phyloP scores from a whole-genome alignment of 2,329 filamentous ascomycete genomes.

The Beauveria bassiana region DNA sequence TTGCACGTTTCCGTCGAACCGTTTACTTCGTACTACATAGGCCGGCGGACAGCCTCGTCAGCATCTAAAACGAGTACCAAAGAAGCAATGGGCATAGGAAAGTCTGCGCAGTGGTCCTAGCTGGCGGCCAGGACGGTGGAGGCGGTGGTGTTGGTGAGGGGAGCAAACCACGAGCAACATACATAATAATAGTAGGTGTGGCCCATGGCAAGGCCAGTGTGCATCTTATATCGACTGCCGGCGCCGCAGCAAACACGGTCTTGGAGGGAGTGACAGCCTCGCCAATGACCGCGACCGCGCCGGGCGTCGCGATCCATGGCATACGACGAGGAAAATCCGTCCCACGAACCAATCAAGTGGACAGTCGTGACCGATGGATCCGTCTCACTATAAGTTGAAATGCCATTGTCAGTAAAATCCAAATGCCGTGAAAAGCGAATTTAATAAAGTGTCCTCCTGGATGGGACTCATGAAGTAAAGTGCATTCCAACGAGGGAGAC shows the following conservation, averaged over 20 bases:
- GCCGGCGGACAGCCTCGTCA: slow-evolving; percentile 8
- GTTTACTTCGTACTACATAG: slow-evolving; percentile 71
- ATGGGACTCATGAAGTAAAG: not conserved
- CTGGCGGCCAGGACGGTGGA: not conserved
- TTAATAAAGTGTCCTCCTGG: slow-evolving; percentile 14
- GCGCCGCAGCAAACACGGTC: slow-evolving; percentile 79
- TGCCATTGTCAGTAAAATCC: slow-evolving; percentile 14
- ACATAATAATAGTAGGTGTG: slow-evolving; percentile 95
- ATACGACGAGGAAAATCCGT: slow-evolving; percentile 79
- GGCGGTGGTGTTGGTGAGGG: slow-evolving; percentile 10
- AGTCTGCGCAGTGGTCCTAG: slow-evolving; percentile 6
- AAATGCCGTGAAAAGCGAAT: slow-evolving; percentile 13
- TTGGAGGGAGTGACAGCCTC: slow-evolving; percentile 78
- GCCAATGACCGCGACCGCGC: slow-evolving; percentile 70
- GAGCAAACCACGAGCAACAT: slow-evolving; percentile 29
- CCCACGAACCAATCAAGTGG: slow-evolving; percentile 85
- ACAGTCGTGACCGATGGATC: slow-evolving; percentile 58
- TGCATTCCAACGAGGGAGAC: not conserved
- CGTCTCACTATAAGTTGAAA: slow-evolving; percentile 42
- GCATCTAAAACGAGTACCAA: not conserved
- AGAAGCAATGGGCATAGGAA: slow-evolving; percentile 2
- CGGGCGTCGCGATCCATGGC: slow-evolving; percentile 72
- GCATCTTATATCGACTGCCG: slow-evolving; percentile 41
- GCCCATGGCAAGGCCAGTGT: slow-evolving; percentile 83
- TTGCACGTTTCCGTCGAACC: slow-evolving; percentile 71